Base-by-base conservation (phyloP, 768 basidiomycete genomes). In the Fomitopsis pulvina region DNA sequence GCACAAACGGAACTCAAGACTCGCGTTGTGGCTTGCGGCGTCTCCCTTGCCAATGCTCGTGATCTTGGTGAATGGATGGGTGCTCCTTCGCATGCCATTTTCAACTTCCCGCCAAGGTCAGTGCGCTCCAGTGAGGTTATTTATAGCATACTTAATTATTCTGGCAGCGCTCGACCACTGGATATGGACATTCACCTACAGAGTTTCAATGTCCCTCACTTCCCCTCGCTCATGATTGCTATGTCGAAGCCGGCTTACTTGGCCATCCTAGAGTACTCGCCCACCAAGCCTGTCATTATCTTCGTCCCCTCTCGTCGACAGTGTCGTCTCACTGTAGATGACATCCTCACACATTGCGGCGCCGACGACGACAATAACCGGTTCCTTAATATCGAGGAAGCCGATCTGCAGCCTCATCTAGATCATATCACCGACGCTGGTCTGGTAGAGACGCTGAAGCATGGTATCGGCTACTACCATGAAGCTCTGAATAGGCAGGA, bases 181-280 rank as follows among this genome's bases (percentile, higher is more conserved):
- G 93, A 96, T 56, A 88, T 99, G 83, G 92, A 97, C 51, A 93
- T 99, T 42, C 94, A 98, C 62, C 71, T 99, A 7, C 96, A 99
- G 61, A 92, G 89, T 37, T 99, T 96, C 73, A 80, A 80, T 24
- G 90, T 93, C 41, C 91, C 93, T n/a, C 96, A 98, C 62, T 96
- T 95, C 81, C 93, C 96, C 0, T 96, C 93, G 0, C 73, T 99
- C 37, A 98, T 99, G 95, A 92, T 98, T 52, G 80, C 93, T 40
- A 98, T 99, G 96, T 93, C 94, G 8, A 98, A 98, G 64, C 96
- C 96, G 0, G 90, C 95, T 0, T 98, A 97, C 64, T 79, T 98
- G 6, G 85, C 94, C 26, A 87, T 97, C 52, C 71, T 83, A 39
- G 95, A 99, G 62, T 84, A 92, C 56, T 85, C 96, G 0, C 77